Percentiles rank a stretch among this genome's conserved stretches.
Evolutionary conservation across 2,329 filamentous ascomycete genomes (phyloP).

Genomic region (Cladorrhinum sp.): DNA sequence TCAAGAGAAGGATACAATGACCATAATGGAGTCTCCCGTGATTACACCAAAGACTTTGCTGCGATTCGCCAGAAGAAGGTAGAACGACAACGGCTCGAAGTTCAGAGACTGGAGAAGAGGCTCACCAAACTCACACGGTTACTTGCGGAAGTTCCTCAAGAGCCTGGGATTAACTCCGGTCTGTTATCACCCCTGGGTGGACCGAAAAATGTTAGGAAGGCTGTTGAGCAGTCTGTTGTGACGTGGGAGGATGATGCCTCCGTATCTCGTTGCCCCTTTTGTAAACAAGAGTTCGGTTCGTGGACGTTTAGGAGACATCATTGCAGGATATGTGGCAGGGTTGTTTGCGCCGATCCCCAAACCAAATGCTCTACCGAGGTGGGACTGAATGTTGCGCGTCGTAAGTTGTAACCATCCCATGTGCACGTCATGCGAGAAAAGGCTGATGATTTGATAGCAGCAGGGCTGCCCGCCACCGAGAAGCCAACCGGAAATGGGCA

Average conservation of each 20-base stretch:
- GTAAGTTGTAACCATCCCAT: constrained; percentile 29
- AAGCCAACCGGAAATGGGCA: constrained; percentile 39
- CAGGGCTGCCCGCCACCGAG: constrained; percentile 35
- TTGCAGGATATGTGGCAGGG: constrained; percentile 87
- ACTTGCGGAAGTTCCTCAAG: constrained; percentile 70
- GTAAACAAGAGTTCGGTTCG: constrained; percentile 89
- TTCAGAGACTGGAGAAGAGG: constrained; percentile 86
- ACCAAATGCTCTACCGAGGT: constrained; percentile 85
- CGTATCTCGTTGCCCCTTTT: constrained; percentile 84
- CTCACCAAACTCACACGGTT: constrained; percentile 86
- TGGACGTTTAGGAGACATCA: constrained; percentile 94
- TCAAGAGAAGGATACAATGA: constrained; percentile 95
- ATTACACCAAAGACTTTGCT: constrained; percentile 70
- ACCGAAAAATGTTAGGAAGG: constrained; percentile 72
- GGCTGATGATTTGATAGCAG: constrained; percentile 17
- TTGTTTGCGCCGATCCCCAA: constrained; percentile 83
- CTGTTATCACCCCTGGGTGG: constrained; percentile 61
- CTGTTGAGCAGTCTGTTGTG: constrained; percentile 86
- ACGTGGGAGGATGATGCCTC: constrained; percentile 89
- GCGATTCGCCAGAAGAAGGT: constrained; percentile 71
- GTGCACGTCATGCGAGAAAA: not conserved
- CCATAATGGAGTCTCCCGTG: constrained; percentile 66
- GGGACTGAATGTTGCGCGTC: constrained; percentile 69
- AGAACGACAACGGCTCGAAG: constrained; percentile 81
- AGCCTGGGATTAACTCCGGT: constrained; percentile 50